Conservation (phyloP, 345 rosid species). For the Streptanthus diversifolius region DNA sequence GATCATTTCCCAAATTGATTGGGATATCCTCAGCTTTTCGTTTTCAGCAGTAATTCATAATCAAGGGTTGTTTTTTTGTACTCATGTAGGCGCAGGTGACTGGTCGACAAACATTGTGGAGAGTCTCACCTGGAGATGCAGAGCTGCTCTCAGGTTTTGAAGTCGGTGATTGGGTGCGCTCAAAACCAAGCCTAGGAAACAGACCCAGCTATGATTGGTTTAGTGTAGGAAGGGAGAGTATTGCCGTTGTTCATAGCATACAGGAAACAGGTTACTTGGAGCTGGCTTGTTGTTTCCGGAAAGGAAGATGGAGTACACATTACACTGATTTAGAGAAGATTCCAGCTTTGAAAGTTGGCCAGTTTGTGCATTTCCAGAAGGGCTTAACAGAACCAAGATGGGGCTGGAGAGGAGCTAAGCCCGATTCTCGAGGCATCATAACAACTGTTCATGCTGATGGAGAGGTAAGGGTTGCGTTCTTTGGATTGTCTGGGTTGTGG, state of each 20-base stretch:
- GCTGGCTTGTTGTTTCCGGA: conserved; percentile 91
- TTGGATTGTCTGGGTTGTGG: conserved; percentile 81
- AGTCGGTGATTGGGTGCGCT: conserved; percentile 98
- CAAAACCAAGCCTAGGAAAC: conserved; percentile 80
- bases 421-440: conserved; percentile 71
- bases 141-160: conserved; percentile 95
- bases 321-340: conserved; percentile 86
- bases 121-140: conserved; percentile 94
- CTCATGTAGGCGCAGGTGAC: conserved; percentile 69
- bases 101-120: conserved; percentile 80
- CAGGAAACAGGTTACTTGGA: conserved; percentile 91
- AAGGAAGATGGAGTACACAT: conserved; percentile 74
- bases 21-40: background rate
- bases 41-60: background rate
- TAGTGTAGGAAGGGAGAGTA: conserved; percentile 74
- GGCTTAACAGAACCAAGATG: conserved; percentile 86
- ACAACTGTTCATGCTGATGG: conserved; percentile 91
- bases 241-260: conserved; percentile 90
- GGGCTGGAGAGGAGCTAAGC: conserved; percentile 95
- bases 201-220: conserved; percentile 98
- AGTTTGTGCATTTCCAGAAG: conserved; percentile 74
- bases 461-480: conserved; percentile 83
- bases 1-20: background rate
- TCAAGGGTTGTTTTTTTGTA: conserved; percentile 11
- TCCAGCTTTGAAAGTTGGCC: conserved; percentile 72